Evolutionary conservation across 1,284 basidiomycete genomes (phyloP), one percentile per base, ranked within the genome.

Genomic region (Xerocomus cyaneibrunnescens): DNA sequence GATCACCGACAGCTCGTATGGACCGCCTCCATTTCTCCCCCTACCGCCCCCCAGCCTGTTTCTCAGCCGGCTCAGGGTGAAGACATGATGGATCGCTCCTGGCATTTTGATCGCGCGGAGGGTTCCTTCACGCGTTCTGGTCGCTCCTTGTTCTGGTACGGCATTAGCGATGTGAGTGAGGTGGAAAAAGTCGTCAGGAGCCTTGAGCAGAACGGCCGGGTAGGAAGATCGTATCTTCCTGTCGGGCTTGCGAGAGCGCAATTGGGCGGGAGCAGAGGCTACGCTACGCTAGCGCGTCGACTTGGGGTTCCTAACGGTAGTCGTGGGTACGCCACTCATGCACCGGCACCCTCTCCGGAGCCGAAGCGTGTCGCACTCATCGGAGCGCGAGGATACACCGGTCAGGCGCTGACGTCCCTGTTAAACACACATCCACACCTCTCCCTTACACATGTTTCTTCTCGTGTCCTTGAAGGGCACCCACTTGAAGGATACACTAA

Each of bases 21-120:
- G 96, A 98, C 95, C 12, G 88, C 92, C 3, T 89, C 89, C 64
- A 89, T 89, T 8, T 57, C 63, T 7, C 9, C 58, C 7, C 54
- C 54, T 44, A 35, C 50, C 5, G 42, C 48, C 0, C 55, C 62
- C n/a, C 52, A 54, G 3, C 51, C 51, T n/a, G 10, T 25, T 21
- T 36, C 41, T 30, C 54, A 62, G 1, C 47, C 54, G 22, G 41
- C 54, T 38, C 65, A 61, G 25, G 94, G 98, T 62, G 95, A 99
- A 71, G 96, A 98, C 76, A 67, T 66, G 51, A 57, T 64, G 39
- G 88, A 97, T 75, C 85, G 95, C 36, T 84, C 89, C 2, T 99
- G 96, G 96, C 96, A 99, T 76, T 99, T 98, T 68, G 97, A 99
- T 77, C 85, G 94, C 50, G 94, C 96, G 1, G 96, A 99, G 62